Conservation (phyloP, 768 basidiomycete species). For the Psilocybe subaeruginosa region DNA sequence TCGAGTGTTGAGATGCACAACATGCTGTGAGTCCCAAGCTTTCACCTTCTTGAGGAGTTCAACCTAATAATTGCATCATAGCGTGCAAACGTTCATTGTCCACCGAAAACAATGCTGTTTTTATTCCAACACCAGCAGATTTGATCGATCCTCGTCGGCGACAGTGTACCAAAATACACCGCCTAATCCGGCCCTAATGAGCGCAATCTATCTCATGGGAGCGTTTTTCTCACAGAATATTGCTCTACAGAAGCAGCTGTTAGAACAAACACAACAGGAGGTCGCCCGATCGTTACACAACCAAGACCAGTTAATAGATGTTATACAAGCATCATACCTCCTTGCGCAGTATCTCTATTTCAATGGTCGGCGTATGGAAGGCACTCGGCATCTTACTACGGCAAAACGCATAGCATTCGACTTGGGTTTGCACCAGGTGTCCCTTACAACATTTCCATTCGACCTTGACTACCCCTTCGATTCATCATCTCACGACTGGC, state of each 20-base stretch:
- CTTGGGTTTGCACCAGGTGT: conserved; percentile 60
- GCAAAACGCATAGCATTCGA: conserved; percentile 65
- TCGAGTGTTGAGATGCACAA: conserved; percentile 21
- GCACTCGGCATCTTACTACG: conserved; percentile 61
- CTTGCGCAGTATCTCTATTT: conserved; percentile 64
- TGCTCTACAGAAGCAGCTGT: conserved; percentile 49
- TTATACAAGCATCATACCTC: conserved; percentile 62
- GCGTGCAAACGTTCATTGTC: conserved; percentile 56
- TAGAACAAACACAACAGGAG: conserved; percentile 49
- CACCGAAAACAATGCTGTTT: conserved; percentile 65
- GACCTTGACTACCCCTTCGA: conserved; percentile 18
- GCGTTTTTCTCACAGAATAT: conserved; percentile 55
- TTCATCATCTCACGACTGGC: conserved; percentile 34
- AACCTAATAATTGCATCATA: conserved; percentile 21
- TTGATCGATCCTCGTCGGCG: conserved; percentile 36
- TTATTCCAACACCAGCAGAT: conserved; percentile 49
- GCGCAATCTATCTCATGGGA: conserved; percentile 63
- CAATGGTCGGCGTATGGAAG: conserved; percentile 58
- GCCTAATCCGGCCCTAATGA: conserved; percentile 61
- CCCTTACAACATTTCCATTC: conserved; percentile 25
- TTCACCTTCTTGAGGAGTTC: neutral
- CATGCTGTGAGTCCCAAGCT: conserved; percentile 16
- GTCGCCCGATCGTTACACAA: conserved; percentile 57
- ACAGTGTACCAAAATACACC: conserved; percentile 22
- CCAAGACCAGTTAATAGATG: conserved; percentile 57